phyloP scores from a whole-genome alignment of 176 grass and related monocot species.

The Musa schizocarpa region DNA sequence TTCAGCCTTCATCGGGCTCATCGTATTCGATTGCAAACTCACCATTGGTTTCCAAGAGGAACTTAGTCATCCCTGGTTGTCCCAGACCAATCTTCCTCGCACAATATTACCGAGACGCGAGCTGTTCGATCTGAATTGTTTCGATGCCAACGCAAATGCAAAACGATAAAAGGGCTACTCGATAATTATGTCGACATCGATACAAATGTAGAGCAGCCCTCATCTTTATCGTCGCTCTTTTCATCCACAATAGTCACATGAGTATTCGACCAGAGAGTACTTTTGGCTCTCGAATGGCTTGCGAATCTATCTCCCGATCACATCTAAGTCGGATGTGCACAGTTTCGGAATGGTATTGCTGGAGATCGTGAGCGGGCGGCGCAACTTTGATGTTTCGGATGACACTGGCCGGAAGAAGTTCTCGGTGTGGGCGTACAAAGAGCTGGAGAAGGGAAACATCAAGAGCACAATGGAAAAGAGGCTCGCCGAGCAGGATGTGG shows the following conservation, averaged over 20 bases:
- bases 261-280: no score
- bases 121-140: no score
- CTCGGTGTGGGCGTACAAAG: constrained; percentile 75
- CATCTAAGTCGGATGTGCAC: constrained; percentile 86
- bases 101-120: no score
- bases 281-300: constrained; percentile 87
- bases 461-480: constrained; percentile 32
- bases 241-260: no score
- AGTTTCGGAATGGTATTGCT: constrained; percentile 98
- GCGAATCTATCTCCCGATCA: constrained; percentile 95
- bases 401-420: constrained; percentile 77
- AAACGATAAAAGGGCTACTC: no score
- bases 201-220: no score
- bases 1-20: neutral
- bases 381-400: constrained; percentile 78
- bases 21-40: neutral
- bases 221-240: no score
- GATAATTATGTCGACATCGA: no score
- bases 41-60: neutral
- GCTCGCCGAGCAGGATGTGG: constrained; percentile 38
- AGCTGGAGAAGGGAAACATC: constrained; percentile 60
- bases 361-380: constrained; percentile 61
- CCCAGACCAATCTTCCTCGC: neutral
- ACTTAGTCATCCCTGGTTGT: neutral
- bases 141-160: no score